Conservation (phyloP, 2,329 filamentous ascomycete species). For the Apiospora pterosperma region DNA sequence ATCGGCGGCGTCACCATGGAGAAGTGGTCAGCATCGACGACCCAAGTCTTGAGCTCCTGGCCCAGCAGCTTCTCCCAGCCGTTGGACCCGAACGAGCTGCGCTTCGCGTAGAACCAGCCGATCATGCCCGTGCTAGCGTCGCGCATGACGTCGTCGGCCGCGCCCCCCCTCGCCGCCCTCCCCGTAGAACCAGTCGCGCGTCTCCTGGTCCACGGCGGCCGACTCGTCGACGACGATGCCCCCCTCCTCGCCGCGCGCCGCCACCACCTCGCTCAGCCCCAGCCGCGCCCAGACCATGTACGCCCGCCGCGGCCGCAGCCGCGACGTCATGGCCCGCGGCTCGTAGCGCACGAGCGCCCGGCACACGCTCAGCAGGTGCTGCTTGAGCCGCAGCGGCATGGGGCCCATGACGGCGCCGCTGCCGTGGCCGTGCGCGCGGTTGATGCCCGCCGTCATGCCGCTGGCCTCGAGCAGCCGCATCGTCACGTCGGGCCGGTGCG, state of each 20-base stretch:
- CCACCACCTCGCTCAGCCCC: not conserved
- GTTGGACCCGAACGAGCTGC: not conserved
- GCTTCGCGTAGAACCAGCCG: not conserved
- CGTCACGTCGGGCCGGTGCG: not conserved
- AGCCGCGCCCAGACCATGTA: not conserved
- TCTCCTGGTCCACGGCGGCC: not conserved
- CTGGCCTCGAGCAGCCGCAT: not conserved
- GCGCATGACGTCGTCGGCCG: not conserved
- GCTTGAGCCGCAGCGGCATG: not conserved
- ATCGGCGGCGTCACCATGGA: not conserved
- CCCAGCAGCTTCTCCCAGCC: not conserved
- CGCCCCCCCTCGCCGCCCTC: not conserved
- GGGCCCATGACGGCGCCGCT: no score
- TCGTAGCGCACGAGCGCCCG: not conserved
- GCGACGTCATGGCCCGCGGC: not conserved
- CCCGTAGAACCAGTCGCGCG: not conserved
- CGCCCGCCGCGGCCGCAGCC: not conserved
- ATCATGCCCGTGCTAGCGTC: not conserved
- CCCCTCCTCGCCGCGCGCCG: not conserved
- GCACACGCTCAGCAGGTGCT: not conserved
- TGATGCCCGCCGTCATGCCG: not conserved
- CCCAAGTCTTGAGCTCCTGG: not conserved
- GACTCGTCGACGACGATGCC: not conserved
- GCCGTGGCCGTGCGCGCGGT: no score
- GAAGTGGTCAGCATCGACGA: not conserved